phyloP scores from a whole-genome alignment of 352 stramenopile species.

The Globisporangium uncinulatum region DNA sequence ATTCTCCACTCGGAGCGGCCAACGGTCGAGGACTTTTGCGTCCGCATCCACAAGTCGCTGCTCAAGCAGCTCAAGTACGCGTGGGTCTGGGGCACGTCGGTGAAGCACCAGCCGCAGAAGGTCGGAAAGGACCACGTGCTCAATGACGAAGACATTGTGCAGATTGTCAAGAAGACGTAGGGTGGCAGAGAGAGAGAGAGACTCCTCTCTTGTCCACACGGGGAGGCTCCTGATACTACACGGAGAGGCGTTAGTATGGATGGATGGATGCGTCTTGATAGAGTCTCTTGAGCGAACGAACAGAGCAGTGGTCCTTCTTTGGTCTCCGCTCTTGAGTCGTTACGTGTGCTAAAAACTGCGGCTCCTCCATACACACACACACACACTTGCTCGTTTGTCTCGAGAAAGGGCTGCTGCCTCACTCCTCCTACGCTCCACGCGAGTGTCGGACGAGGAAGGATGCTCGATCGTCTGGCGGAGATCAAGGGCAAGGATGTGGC shows the following conservation, averaged over 20 bases:
- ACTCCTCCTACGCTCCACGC: too few species aligned
- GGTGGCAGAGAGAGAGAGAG: not conserved
- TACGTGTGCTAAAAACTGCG: too few species aligned
- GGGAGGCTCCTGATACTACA: too few species aligned
- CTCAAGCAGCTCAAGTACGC: constrained; percentile 92
- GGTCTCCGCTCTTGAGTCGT: too few species aligned
- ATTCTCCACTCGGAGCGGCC: constrained; percentile 95
- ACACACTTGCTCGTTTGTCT: not conserved
- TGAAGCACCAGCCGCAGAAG: constrained; percentile 98
- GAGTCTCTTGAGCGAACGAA: too few species aligned
- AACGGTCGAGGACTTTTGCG: constrained; percentile 96
- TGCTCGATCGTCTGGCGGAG: constrained; percentile 71
- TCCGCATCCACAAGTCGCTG: constrained; percentile 90
- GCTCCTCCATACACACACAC: too few species aligned
- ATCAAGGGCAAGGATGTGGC: constrained; percentile 62
- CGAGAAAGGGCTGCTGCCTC: too few species aligned
- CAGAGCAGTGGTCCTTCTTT: too few species aligned
- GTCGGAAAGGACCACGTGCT: constrained; percentile 98
- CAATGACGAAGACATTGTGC: constrained; percentile 98
- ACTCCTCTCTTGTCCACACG: too few species aligned
- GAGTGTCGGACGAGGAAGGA: constrained; percentile 14
- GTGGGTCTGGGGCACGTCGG: constrained; percentile 96
- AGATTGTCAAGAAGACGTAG: constrained; percentile 97
- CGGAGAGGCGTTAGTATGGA: not conserved
- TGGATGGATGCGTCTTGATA: too few species aligned